A percentile compares a stretch with the other conserved stretches of the same genome.
These are phyloP conservation scores for Yamadazyma takamatsuzukensis DNA, from an alignment of 805 yeast genomes.

Conservation along the genomic window DNA sequence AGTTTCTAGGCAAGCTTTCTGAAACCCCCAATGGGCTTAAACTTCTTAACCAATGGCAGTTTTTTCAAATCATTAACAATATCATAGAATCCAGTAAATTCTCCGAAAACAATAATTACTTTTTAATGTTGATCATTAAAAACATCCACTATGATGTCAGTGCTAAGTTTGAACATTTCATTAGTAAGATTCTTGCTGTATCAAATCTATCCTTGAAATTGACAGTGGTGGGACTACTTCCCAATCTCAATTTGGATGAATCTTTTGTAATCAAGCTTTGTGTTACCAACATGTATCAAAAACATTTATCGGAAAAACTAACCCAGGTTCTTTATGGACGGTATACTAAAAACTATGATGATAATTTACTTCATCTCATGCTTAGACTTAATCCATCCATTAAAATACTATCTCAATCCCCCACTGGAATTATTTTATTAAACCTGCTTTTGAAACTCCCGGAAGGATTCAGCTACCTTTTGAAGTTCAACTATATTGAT, in stretches of 20 bases:
- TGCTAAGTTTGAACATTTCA: slow-evolving; percentile 27
- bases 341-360: slow-evolving; percentile 22
- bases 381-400: slow-evolving; percentile 54
- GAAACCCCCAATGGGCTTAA: slow-evolving; percentile 57
- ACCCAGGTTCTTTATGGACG: slow-evolving; percentile 1
- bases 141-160: slow-evolving; percentile 3
- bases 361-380: slow-evolving; percentile 41
- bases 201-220: slow-evolving; percentile 50
- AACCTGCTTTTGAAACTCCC: slow-evolving; percentile 62
- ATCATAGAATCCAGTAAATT: slow-evolving; percentile 48
- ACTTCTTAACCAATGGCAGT: slow-evolving; percentile 76
- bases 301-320: slow-evolving; percentile 4
- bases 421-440: slow-evolving; percentile 44
- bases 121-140: slow-evolving; percentile 54
- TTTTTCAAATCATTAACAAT: slow-evolving; percentile 76
- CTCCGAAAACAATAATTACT: slow-evolving; percentile 39
- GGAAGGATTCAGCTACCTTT: slow-evolving; percentile 65
- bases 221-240: slow-evolving; percentile 5
- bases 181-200: slow-evolving; percentile 62
- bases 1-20: slow-evolving; percentile 72
- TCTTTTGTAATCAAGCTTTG: slow-evolving; percentile 4
- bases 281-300: slow-evolving; percentile 8
- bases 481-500: slow-evolving; percentile 56
- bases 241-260: slow-evolving; percentile 4
- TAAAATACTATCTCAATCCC: slow-evolving; percentile 22